phyloP scores from a whole-genome alignment of 352 stramenopile species.

The Phytophthora gonapodyides region DNA sequence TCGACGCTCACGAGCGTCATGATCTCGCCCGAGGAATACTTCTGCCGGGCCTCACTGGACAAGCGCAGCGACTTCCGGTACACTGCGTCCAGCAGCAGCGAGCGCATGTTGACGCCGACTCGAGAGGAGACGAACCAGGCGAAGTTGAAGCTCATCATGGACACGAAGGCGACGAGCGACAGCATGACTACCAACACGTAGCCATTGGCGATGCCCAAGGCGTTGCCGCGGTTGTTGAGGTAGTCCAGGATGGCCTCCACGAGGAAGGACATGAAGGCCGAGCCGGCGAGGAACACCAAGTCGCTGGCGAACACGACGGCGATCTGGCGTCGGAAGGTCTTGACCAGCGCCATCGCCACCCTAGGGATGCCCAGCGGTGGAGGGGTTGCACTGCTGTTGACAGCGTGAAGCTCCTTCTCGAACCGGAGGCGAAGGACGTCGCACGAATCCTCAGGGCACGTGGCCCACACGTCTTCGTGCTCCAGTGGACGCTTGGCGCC shows the following conservation, averaged over 20 bases:
- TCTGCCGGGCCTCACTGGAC: conserved; percentile 43
- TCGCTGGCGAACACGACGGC: conserved; percentile 16
- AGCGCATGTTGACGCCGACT: conserved; percentile 31
- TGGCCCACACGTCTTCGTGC: conserved; percentile 36
- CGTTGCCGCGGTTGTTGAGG: conserved; percentile 16
- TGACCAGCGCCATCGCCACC: conserved; percentile 19
- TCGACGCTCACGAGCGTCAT: conserved; percentile 26
- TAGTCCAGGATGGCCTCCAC: conserved; percentile 26
- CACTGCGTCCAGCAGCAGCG: conserved; percentile 34
- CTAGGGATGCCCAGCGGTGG: conserved; percentile 15
- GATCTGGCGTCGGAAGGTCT: conserved; percentile 18
- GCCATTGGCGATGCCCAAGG: conserved; percentile 22
- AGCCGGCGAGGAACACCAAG: conserved; percentile 26
- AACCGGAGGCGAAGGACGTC: conserved; percentile 21
- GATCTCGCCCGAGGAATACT: conserved; percentile 33
- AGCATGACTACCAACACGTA: conserved; percentile 18
- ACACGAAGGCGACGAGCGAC: conserved; percentile 12
- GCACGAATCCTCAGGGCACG: conserved; percentile 32
- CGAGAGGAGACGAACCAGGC: conserved; percentile 29
- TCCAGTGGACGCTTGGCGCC: conserved; percentile 35
- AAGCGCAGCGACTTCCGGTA: conserved; percentile 60
- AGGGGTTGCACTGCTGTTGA: conserved; percentile 7
- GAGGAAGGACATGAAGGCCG: conserved; percentile 29
- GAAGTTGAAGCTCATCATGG: conserved; percentile 33
- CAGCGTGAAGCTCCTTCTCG: conserved; percentile 19